Evolutionary conservation across 2,329 filamentous ascomycete genomes (phyloP).

Genomic region (Amesomyces nigricolor): DNA sequence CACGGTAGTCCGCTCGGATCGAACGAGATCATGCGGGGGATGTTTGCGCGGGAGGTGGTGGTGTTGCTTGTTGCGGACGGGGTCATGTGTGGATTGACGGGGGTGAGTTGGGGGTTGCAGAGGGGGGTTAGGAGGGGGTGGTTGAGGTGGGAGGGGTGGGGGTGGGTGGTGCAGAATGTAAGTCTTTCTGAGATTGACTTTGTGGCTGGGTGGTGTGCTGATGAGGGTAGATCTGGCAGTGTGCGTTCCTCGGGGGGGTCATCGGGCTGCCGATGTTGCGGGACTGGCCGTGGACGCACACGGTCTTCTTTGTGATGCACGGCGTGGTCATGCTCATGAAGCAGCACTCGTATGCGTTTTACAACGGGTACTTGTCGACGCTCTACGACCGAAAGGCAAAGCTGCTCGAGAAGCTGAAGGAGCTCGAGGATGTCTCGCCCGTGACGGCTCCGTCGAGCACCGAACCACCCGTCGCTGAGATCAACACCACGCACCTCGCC

Average conservation of each 20-base stretch:
- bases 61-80: conserved; percentile 59
- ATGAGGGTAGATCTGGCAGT: conserved; percentile 58
- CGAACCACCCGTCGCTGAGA: conserved; percentile 36
- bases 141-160: conserved; percentile 60
- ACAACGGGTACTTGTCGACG: conserved; percentile 67
- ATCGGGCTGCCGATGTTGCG: conserved; percentile 62
- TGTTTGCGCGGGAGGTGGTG: conserved; percentile 51
- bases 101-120: conserved; percentile 62
- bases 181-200: conserved; percentile 21
- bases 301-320: conserved; percentile 70
- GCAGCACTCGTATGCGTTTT: conserved; percentile 73
- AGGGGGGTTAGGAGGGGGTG: conserved; percentile 48
- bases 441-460: conserved; percentile 39
- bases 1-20: conserved; percentile 63
- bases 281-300: conserved; percentile 80
- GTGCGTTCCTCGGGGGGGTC: conserved; percentile 54
- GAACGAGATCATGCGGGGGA: conserved; percentile 66
- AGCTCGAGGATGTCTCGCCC: conserved; percentile 51
- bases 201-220: background rate
- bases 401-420: conserved; percentile 46
- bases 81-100: conserved; percentile 60
- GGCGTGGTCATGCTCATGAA: conserved; percentile 76
- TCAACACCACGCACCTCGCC: conserved; percentile 43
- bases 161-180: conserved; percentile 69
- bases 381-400: conserved; percentile 46